Evolutionary conservation across 129 eudicot genomes (phyloP).

Genomic region (Smallanthus sonchifolius): DNA sequence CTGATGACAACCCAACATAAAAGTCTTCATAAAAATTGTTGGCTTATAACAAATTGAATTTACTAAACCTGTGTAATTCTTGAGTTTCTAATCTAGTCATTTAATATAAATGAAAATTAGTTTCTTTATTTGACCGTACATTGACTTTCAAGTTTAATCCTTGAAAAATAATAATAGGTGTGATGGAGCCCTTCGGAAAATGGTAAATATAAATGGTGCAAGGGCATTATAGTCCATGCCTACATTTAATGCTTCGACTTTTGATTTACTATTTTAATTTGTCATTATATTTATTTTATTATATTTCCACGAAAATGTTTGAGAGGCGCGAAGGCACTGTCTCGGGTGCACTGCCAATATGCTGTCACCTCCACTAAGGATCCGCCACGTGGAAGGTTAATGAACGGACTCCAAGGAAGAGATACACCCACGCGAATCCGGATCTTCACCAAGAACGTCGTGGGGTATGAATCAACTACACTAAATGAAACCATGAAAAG

Average conservation of each 20-base stretch:
- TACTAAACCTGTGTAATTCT: too few species aligned
- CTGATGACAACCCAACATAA: too few species aligned
- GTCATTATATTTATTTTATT: background rate
- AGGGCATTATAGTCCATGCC: background rate
- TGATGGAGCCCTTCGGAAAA: background rate
- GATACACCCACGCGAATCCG: background rate
- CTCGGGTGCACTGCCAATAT: background rate
- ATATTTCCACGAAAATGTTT: background rate
- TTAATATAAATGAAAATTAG: too few species aligned
- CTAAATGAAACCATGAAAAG: too few species aligned
- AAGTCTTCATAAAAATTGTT: too few species aligned
- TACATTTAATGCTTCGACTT: background rate
- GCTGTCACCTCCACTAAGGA: background rate
- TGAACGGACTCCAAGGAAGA: background rate
- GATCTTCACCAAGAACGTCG: too few species aligned
- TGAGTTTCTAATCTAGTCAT: too few species aligned
- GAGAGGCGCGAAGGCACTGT: constrained; percentile 1
- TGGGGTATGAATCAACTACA: too few species aligned
- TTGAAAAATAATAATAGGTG: background rate
- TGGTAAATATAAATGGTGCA: background rate
- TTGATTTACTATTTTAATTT: background rate
- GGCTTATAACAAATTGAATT: too few species aligned
- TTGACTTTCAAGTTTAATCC: background rate
- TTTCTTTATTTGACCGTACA: background rate
- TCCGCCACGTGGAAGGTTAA: background rate